Evolutionary conservation across 768 basidiomycete genomes (phyloP).

Genomic region (Agaricus sinodeliciosus): DNA sequence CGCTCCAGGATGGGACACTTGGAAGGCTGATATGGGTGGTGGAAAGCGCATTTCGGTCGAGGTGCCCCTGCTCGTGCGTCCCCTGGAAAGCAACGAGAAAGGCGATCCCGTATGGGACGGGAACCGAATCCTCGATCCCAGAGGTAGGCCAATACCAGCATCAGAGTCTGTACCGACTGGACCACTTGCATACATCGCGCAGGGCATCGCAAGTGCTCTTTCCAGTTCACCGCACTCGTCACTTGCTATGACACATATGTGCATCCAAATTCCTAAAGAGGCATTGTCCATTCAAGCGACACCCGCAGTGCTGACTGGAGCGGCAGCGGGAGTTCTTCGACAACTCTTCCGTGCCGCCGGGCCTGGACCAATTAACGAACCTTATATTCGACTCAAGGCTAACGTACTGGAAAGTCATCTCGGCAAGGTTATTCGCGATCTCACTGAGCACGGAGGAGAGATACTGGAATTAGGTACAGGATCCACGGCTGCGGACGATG

Average conservation of each 20-base stretch:
- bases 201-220: slow-evolving; percentile 64
- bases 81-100: slow-evolving; percentile 46
- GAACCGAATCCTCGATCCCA: slow-evolving; percentile 59
- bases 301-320: slow-evolving; percentile 55
- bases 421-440: slow-evolving; percentile 75
- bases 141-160: slow-evolving; percentile 43
- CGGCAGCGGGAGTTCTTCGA: slow-evolving; percentile 58
- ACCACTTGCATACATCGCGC: slow-evolving; percentile 48
- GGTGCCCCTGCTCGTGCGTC: slow-evolving; percentile 49
- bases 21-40: slow-evolving; percentile 52
- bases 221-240: slow-evolving; percentile 77
- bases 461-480: slow-evolving; percentile 58
- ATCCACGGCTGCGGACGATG: slow-evolving; percentile 25
- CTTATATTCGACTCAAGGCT: slow-evolving; percentile 65
- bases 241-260: slow-evolving; percentile 59
- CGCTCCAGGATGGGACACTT: slow-evolving; percentile 32
- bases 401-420: slow-evolving; percentile 60
- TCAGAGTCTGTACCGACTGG: slow-evolving; percentile 45
- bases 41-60: slow-evolving; percentile 48
- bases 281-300: slow-evolving; percentile 31
- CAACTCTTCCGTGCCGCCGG: slow-evolving; percentile 55
- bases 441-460: slow-evolving; percentile 82
- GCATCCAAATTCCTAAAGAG: slow-evolving; percentile 46
- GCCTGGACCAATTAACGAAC: slow-evolving; percentile 72
- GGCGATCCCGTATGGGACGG: slow-evolving; percentile 73